Base-by-base conservation (phyloP, 2,329 filamentous ascomycete species). In the Trichoderma brevicompactum region DNA sequence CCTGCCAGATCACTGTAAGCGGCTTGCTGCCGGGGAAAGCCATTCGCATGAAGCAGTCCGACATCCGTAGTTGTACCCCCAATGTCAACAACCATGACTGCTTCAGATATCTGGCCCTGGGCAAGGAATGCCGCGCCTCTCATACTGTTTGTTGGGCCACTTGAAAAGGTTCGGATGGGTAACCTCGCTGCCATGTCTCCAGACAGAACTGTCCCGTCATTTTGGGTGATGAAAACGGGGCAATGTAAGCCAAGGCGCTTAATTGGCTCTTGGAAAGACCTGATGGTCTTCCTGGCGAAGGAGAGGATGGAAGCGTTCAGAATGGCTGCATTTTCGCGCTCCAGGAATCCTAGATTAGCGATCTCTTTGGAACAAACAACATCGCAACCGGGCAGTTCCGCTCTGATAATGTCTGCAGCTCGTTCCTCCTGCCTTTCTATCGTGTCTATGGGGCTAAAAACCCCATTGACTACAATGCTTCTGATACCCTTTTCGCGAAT, bases 31-130 rank as follows among this genome's bases (percentile, higher is more conserved):
- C 87, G 80, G 0, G 88, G 88, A 56, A 90, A 87, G 0, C 88
- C 87, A 55, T 84, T 89, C 0, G 83, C 79, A 7, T 87, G 79
- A 3, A 90, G 73, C 0, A 88, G 74, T 0, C 88, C 87, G 10
- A 89, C 85, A 68, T 90, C 88, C 0, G 86, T 85, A 0, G 87
- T 90, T 0, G 88, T 90, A 2, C 88, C 87, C 0, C 88, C 88
- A 61, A 90, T 85, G 70, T 90, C 88, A 2, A 89, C 83, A 0
- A 90, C 87, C 77, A 89, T 85, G 69, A 81, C 75, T 0, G 78
- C 74, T 63, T 81, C 75, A 2, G 74, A 72, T 19, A 72, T 62
- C n/a, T 76, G 67, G 3, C 72, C 72, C 44, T 79, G 76, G 0
- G 79, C 77, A 10, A 91, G 75, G 64, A 88, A 89, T 0, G 87